Evolutionary conservation across 2,329 filamentous ascomycete genomes (phyloP), one percentile per base, ranked within the genome.

Genomic region (Tolypocladium endophyticum): DNA sequence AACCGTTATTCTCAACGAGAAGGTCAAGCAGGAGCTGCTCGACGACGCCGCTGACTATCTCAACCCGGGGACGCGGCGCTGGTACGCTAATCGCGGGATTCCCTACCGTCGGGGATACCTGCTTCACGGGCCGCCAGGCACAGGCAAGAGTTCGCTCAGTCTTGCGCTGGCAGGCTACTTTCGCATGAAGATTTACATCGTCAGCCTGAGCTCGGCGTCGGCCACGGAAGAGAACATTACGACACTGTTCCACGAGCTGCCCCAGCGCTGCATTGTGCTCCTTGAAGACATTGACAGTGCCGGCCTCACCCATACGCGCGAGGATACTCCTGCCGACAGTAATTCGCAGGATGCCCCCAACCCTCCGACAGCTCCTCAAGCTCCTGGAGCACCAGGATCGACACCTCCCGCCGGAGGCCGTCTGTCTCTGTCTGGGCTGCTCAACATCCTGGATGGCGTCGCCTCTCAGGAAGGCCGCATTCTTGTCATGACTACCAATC

Each of bases 41-140:
- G 77, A 79, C 50, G 86, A 88, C 65, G 79, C 86, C 38, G 77
- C 76, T 33, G 84, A 87, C 65, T 88, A 88, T 66, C 79, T 88
- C 41, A 77, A 84, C 62, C 84, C 84, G 0, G 72, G 76, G 16
- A 87, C 85, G 0, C 78, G 82, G 53, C 79, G 85, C n/a, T 96
- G 90, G 90, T 96, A 96, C 69, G 81, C 87, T 0, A 88, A 90
- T 64, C 82, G 90, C 8, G 91, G 91, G 0, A 93, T 96, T 36
- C 91, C 92, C 0, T 95, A 95, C 70, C 83, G 91, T 18, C 81
- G 91, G 5, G 92, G 91, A 0, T 96, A 94, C 67, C 81, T 96
- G 0, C 84, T 96, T 20, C 79, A 92, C 64, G 91, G 91, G 0
- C 89, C 90, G 0, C 89, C 89, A 0, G 89, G 90, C 36, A 92